Conservation (phyloP, 2,329 filamentous ascomycete genomes). For the Teratosphaeria epicoccoides region DNA sequence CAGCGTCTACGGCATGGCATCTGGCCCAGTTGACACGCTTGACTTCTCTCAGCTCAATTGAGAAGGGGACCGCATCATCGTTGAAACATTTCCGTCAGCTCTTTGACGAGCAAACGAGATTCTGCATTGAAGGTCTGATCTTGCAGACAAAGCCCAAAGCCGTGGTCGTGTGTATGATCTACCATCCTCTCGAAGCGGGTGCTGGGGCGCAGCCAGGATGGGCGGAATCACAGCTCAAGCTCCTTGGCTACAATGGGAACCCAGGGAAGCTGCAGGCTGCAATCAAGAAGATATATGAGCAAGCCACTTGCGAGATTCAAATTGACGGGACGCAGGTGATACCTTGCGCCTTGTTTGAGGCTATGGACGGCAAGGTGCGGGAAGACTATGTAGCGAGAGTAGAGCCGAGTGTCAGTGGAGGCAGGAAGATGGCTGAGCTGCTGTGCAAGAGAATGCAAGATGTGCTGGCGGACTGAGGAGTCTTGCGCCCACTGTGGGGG, state of each 20-base stretch:
- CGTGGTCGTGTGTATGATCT: conserved; percentile 6
- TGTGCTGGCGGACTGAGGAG: not conserved
- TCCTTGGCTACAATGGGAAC: conserved; percentile 3
- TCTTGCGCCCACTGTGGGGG: too few species aligned
- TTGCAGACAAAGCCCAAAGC: conserved; percentile 4
- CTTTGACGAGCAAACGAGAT: conserved; percentile 4
- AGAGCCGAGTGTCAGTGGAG: conserved; percentile 5
- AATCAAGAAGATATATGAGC: conserved; percentile 8
- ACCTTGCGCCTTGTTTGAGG: conserved; percentile 6
- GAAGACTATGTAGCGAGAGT: conserved; percentile 5
- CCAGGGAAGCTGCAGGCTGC: conserved; percentile 6
- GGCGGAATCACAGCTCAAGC: conserved; percentile 6
- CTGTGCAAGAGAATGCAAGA: not conserved
- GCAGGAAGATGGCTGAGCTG: conserved; percentile 6
- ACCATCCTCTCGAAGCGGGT: conserved; percentile 5
- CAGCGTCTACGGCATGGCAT: conserved; percentile 3
- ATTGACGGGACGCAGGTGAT: conserved; percentile 4
- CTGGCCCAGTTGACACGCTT: conserved; percentile 6
- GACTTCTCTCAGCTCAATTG: conserved; percentile 1
- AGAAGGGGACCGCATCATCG: conserved; percentile 5
- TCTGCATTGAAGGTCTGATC: conserved; percentile 2
- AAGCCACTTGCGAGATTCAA: conserved; percentile 2
- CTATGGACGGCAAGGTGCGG: conserved; percentile 4
- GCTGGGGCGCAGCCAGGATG: conserved; percentile 3
- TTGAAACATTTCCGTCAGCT: conserved; percentile 5